Evolutionary conservation across 2,329 filamentous ascomycete species (phyloP).

Genomic region (Xylaria sp.): DNA sequence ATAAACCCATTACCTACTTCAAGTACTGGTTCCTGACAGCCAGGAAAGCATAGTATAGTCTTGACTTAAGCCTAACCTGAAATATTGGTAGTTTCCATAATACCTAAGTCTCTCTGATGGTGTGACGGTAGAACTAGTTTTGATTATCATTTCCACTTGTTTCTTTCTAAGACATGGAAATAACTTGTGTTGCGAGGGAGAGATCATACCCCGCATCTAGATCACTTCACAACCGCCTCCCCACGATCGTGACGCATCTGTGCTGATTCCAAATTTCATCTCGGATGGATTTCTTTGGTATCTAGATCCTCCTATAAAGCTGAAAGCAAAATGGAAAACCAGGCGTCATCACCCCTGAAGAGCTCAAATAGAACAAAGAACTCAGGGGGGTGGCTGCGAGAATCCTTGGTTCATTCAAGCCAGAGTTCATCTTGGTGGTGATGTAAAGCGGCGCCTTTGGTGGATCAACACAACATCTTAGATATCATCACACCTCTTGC

Average conservation of each 20-base stretch:
- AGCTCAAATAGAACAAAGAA: background rate
- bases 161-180: background rate
- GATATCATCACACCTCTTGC: background rate
- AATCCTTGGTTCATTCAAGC: background rate
- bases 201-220: background rate
- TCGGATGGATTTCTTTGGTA: background rate
- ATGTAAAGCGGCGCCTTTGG: background rate
- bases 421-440: background rate
- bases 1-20: no score
- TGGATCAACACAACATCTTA: background rate
- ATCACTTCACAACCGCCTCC: background rate
- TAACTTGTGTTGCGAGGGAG: background rate
- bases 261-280: conserved; percentile 1
- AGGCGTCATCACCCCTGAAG: background rate
- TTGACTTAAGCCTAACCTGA: background rate
- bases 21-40: no score
- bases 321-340: background rate
- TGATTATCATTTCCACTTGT: background rate
- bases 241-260: background rate
- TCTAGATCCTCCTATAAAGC: background rate
- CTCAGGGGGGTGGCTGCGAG: background rate
- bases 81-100: background rate
- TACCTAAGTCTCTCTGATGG: background rate
- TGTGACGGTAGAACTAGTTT: background rate
- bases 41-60: background rate